Evolutionary conservation across 192 early-diverging fungal species (phyloP), one percentile per base, ranked within the genome.

Genomic region (Linnemannia schmuckeri): DNA sequence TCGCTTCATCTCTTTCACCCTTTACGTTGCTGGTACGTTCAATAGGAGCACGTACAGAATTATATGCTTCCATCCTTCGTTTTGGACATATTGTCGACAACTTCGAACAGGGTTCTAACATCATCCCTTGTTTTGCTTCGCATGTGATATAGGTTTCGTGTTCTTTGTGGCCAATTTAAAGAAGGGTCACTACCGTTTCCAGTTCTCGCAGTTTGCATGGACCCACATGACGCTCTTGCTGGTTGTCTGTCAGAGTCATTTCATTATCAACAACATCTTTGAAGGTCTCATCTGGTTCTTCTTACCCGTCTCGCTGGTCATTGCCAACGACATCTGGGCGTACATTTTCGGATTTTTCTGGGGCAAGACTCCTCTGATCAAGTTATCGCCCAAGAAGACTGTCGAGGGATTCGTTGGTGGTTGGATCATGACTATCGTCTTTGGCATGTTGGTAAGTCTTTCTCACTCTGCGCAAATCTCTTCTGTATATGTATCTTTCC

Each of bases 231-330:
- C 96, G 8, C 86, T 99, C 75, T 90, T 97, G 47, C 88, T 99
- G 17, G 97, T 99, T 47, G 97, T 99, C 54, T 90, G 95, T 81
- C 97, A 97, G 88, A 96, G 95, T 82, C 97, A 99, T 87, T 98
- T 97, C 82, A 97, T 98, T 88, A 94, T 98, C 86, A 97, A 98
- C 88, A 99, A 99, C 90, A 97, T 99, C 82, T 96, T 99, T 87
- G 97, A 98, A 90, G 98, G 98, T 46, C 91, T 99, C 84, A 96
- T 99, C 76, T 99, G 98, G 98, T 98, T 99, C 91, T 90, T 99
- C 72, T 79, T 99, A 66, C 98, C 98, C 1, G 94, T 93, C 0
- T 93, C 94, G 40, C 88, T 98, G 66, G 97, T 99, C 47, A 96
- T 98, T 80, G 93, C 94, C 81, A 99, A 99, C 90, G 98, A 99